phyloP scores from a whole-genome alignment of 1,284 basidiomycete genomes.

The Sphaerobolus stellatus region DNA sequence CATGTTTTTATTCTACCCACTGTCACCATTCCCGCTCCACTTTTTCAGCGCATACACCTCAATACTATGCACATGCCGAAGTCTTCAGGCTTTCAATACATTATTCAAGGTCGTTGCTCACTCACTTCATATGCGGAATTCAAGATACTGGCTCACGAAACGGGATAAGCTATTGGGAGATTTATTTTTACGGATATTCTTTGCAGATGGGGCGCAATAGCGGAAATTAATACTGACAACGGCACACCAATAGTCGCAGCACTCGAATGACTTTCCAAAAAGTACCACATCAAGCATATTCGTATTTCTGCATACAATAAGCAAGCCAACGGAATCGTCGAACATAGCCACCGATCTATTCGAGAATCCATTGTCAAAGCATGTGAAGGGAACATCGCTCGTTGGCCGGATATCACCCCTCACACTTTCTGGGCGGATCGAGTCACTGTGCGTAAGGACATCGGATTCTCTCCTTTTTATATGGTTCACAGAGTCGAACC shows the following conservation, averaged over 20 bases:
- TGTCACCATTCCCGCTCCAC: background rate
- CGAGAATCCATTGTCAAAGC: constrained; percentile 23
- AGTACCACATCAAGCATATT: constrained; percentile 21
- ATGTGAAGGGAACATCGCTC: constrained; percentile 18
- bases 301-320: constrained; percentile 29
- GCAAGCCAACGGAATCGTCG: constrained; percentile 32
- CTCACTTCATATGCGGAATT: constrained; percentile 1
- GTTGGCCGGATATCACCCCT: constrained; percentile 8
- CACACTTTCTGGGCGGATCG: constrained; percentile 42
- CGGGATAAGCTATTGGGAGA: constrained; percentile 20
- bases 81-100: background rate
- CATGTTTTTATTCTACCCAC: background rate
- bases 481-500: constrained; percentile 36
- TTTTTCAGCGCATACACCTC: constrained; percentile 9
- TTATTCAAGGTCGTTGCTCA: background rate
- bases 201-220: constrained; percentile 28
- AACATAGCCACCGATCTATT: constrained; percentile 28
- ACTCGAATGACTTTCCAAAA: constrained; percentile 20
- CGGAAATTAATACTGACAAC: constrained; percentile 26
- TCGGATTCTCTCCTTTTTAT: constrained; percentile 38
- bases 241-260: constrained; percentile 31
- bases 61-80: constrained; percentile 1
- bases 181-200: constrained; percentile 34
- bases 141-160: background rate
- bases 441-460: constrained; percentile 28